Conservation (phyloP, 805 yeast genomes). For the Zygosaccharomyces kombuchaensis region DNA sequence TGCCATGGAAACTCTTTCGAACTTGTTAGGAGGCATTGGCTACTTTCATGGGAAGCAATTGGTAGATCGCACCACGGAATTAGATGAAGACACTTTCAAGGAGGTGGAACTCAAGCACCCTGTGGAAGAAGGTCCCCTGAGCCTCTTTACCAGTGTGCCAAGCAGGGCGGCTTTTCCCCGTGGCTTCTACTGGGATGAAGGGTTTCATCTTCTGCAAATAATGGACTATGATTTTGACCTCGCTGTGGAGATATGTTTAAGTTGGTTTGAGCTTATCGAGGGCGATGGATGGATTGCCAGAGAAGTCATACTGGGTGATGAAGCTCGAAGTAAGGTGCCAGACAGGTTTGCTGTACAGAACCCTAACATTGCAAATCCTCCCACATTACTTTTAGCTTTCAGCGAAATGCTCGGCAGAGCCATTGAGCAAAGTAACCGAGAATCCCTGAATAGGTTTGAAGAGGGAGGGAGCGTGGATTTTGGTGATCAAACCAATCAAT, state of each 20-base stretch:
- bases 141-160: constrained; percentile 79
- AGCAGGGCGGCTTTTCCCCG: constrained; percentile 93
- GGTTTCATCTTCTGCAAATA: constrained; percentile 84
- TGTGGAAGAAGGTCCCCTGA: constrained; percentile 67
- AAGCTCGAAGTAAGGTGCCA: constrained; percentile 86
- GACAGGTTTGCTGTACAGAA: constrained; percentile 76
- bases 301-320: constrained; percentile 89
- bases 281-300: constrained; percentile 93
- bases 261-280: constrained; percentile 86
- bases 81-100: constrained; percentile 68
- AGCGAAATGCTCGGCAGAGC: constrained; percentile 51
- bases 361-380: constrained; percentile 91
- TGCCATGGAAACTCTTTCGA: constrained; percentile 76
- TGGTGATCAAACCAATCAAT: constrained; percentile 45
- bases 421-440: constrained; percentile 22
- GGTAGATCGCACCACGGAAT: constrained; percentile 66
- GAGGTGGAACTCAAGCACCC: constrained; percentile 48
- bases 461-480: constrained; percentile 22
- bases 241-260: constrained; percentile 69
- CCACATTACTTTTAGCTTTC: constrained; percentile 78
- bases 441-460: constrained; percentile 10
- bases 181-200: constrained; percentile 99
- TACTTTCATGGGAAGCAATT: constrained; percentile 79
- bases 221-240: constrained; percentile 79
- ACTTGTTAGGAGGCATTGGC: constrained; percentile 84